phyloP scores from a whole-genome alignment of 202 grass and related monocot genomes.

The Panicum hallii region DNA sequence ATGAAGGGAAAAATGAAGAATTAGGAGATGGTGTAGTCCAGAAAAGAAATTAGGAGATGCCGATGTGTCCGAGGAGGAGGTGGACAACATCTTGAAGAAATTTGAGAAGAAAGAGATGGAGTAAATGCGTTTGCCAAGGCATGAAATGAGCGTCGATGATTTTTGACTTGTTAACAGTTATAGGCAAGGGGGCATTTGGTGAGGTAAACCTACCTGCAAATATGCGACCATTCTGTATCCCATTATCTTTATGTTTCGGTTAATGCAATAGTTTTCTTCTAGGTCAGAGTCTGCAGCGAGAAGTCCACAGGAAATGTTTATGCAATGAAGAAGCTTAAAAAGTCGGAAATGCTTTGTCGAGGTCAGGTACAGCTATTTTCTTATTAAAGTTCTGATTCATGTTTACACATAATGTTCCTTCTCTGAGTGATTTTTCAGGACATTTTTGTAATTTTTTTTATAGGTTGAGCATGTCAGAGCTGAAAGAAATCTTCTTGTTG shows the following conservation, averaged over 20 bases:
- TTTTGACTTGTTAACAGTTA: conserved; percentile 92
- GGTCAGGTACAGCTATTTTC: conserved; percentile 69
- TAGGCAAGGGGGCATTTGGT: conserved; percentile 98
- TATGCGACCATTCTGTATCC: neutral
- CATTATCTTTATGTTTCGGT: neutral
- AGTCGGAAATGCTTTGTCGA: conserved; percentile 97
- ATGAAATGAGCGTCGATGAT: conserved; percentile 95
- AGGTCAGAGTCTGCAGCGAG: conserved; percentile 97
- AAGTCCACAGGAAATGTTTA: conserved; percentile 85
- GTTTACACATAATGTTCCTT: conserved; percentile 9
- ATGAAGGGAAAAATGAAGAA: no score
- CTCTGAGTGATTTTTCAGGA: conserved; percentile 1
- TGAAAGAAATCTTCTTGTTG: conserved; percentile 63
- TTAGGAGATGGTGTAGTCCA: conserved; percentile 41
- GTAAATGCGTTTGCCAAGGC: conserved; percentile 96
- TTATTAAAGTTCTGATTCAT: conserved; percentile 23
- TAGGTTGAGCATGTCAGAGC: conserved; percentile 81
- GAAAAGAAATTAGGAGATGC: conserved; percentile 89
- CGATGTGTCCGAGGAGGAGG: conserved; percentile 90
- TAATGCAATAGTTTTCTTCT: conserved; percentile 48
- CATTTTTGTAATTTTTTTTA: neutral
- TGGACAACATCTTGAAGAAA: conserved; percentile 81
- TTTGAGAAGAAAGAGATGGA: conserved; percentile 97
- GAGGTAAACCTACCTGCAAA: conserved; percentile 70
- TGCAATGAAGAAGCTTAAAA: conserved; percentile 99